phyloP scores from a whole-genome alignment of 2,329 filamentous ascomycete genomes.

The Fusarium udum region DNA sequence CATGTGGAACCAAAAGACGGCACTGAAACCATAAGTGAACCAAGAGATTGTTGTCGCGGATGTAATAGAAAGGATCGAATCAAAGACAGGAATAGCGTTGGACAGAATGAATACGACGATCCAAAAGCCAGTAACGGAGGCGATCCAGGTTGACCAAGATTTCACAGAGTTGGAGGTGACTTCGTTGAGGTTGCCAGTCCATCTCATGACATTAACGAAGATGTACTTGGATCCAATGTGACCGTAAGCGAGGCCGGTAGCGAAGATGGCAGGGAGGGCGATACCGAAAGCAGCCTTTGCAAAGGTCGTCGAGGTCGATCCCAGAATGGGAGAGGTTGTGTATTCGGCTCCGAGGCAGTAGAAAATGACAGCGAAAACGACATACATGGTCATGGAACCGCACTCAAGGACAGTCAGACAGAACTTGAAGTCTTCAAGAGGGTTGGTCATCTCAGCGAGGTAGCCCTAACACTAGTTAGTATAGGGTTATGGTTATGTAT shows the following conservation, averaged over 20 bases:
- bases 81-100: conserved; percentile 44
- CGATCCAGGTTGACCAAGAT: conserved; percentile 42
- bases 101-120: conserved; percentile 42
- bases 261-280: conserved; percentile 35
- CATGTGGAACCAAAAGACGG: conserved; percentile 42
- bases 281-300: conserved; percentile 41
- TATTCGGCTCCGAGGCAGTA: conserved; percentile 40
- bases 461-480: conserved; percentile 4
- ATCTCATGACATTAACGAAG: conserved; percentile 32
- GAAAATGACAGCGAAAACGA: conserved; percentile 35
- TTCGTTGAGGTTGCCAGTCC: conserved; percentile 27
- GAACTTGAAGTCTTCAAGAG: conserved; percentile 37
- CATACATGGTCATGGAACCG: conserved; percentile 36
- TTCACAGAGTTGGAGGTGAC: conserved; percentile 35
- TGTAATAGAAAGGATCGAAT: conserved; percentile 43
- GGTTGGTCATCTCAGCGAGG: conserved; percentile 39
- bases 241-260: conserved; percentile 37
- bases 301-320: conserved; percentile 25
- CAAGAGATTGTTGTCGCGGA: conserved; percentile 43
- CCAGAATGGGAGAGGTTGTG: conserved; percentile 36
- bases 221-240: conserved; percentile 43
- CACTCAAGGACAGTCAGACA: conserved; percentile 30
- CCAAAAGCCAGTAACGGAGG: conserved; percentile 40
- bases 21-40: conserved; percentile 41
- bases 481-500: rapidly evolving